These are phyloP conservation scores for Neurospora discreta DNA, from an alignment of 495 filamentous ascomycete species.

Conservation along the genomic window DNA sequence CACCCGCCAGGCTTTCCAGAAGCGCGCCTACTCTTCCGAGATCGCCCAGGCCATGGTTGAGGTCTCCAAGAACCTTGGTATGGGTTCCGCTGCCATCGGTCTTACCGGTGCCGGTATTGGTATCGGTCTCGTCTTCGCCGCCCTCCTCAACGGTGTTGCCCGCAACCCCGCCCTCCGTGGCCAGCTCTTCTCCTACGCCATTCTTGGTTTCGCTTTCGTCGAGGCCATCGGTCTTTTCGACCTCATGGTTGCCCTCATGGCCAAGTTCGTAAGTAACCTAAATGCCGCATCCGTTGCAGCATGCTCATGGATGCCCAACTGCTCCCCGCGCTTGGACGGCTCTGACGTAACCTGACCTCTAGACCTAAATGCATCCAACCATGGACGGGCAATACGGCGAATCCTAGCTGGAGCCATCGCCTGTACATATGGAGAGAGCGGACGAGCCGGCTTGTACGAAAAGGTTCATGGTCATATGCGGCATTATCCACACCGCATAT, in stretches of 20 bases:
- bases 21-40: constrained; percentile 66
- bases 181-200: constrained; percentile 88
- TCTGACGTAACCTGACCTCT: constrained; percentile 3
- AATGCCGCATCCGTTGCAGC: not conserved
- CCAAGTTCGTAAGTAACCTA: constrained; percentile 50
- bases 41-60: constrained; percentile 76
- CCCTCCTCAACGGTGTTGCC: constrained; percentile 71
- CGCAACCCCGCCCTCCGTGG: constrained; percentile 84
- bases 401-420: constrained; percentile 14
- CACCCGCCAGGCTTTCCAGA: constrained; percentile 53
- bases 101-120: constrained; percentile 85
- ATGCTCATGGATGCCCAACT: not conserved
- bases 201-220: constrained; percentile 89
- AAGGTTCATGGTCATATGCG: constrained; percentile 15
- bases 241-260: constrained; percentile 86
- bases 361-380: constrained; percentile 19
- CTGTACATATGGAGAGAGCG: constrained; percentile 19
- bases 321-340: not conserved
- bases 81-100: constrained; percentile 79
- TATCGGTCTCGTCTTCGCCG: constrained; percentile 85
- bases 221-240: constrained; percentile 91
- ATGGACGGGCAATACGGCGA: constrained; percentile 12
- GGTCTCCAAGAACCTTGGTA: constrained; percentile 80
- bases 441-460: constrained; percentile 19
- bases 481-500: constrained; percentile 11